Conservation (phyloP, 2,329 filamentous ascomycete species). For the Aspergillus quadricinctus region DNA sequence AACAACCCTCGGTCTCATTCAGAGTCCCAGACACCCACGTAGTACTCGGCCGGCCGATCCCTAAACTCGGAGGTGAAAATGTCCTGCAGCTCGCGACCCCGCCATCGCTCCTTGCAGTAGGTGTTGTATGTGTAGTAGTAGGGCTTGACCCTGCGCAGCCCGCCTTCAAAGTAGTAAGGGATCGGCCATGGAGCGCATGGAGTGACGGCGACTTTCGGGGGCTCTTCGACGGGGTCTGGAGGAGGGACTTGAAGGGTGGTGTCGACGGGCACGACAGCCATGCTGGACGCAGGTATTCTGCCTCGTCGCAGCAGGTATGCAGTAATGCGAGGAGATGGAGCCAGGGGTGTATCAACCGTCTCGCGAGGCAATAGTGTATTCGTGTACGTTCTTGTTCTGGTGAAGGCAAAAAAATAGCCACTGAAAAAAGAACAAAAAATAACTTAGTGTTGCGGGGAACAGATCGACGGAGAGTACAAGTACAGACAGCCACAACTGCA, state of each 20-base stretch:
- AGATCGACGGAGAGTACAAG: neutral
- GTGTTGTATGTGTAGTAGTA: constrained; percentile 96
- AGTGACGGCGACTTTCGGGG: constrained; percentile 25
- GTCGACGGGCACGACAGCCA: constrained; percentile 36
- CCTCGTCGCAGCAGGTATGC: constrained; percentile 38
- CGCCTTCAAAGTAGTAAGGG: constrained; percentile 80
- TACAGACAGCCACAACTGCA: neutral
- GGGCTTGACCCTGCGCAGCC: constrained; percentile 74
- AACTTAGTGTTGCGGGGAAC: neutral
- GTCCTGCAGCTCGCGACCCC: constrained; percentile 73
- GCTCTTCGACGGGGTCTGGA: constrained; percentile 16
- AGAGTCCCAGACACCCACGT: constrained; percentile 50
- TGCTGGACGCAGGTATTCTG: constrained; percentile 28
- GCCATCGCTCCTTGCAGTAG: constrained; percentile 90
- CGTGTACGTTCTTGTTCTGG: neutral
- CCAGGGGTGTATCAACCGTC: constrained; percentile 20
- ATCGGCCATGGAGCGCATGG: constrained; percentile 48
- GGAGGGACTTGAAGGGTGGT: constrained; percentile 21
- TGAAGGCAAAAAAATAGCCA: neutral
- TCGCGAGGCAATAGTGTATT: neutral
- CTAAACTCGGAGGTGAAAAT: constrained; percentile 91
- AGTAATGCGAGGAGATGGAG: constrained; percentile 36
- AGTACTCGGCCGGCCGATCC: constrained; percentile 81
- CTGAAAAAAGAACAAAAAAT: neutral
- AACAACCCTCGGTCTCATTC: neutral